Percentiles rank a stretch among this genome's conserved stretches.
These are phyloP conservation scores for Yamadazyma endophytica DNA, from an alignment of 805 yeast species.

Conservation along the genomic window DNA sequence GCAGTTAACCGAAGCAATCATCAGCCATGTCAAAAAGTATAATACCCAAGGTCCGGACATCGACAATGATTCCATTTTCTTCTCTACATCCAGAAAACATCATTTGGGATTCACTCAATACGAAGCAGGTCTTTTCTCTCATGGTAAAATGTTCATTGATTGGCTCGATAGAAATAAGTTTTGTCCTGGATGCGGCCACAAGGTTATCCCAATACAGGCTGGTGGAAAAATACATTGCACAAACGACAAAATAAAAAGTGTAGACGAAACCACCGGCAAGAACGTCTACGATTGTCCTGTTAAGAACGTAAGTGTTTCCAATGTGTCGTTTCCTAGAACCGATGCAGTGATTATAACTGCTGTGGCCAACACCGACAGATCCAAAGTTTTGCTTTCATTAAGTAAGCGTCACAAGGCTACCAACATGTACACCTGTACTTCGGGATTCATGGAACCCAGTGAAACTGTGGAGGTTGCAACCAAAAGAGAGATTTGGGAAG, in stretches of 20 bases:
- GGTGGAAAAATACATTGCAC: conserved; percentile 62
- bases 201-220: conserved; percentile 57
- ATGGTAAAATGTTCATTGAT: conserved; percentile 79
- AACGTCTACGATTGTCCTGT: conserved; percentile 32
- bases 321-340: conserved; percentile 86
- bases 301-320: conserved; percentile 48
- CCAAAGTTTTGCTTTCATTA: conserved; percentile 67
- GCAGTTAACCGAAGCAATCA: conserved; percentile 34
- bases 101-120: conserved; percentile 26
- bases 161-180: conserved; percentile 72
- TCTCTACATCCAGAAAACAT: conserved; percentile 33
- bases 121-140: conserved; percentile 71
- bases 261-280: conserved; percentile 12
- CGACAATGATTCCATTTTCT: conserved; percentile 18
- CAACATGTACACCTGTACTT: conserved; percentile 75
- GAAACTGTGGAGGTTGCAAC: conserved; percentile 90
- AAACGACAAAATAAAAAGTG: conserved; percentile 9
- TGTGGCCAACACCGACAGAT: conserved; percentile 55
- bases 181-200: conserved; percentile 85
- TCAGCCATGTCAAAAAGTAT: conserved; percentile 11
- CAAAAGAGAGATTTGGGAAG: conserved; percentile 90
- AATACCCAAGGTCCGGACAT: conserved; percentile 5
- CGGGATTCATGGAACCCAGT: conserved; percentile 95
- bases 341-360: conserved; percentile 88
- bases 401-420: conserved; percentile 53